A percentile compares a stretch with the other conserved stretches of the same genome.
These are phyloP conservation scores for Sporothrix pallida DNA, from an alignment of 2,329 filamentous ascomycete species.

Conservation along the genomic window DNA sequence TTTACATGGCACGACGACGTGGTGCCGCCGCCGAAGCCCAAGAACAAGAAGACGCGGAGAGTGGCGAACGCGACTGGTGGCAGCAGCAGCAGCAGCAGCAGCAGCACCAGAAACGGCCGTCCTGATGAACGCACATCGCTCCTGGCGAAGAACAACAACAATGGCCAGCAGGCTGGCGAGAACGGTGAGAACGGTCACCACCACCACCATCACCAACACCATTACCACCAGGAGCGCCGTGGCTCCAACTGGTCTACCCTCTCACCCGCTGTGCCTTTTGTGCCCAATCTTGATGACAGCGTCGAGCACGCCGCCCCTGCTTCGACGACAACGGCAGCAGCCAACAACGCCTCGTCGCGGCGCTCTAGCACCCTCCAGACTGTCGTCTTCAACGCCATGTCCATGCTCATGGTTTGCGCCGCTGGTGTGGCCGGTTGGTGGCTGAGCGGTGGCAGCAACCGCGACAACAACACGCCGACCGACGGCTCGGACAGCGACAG, in stretches of 20 bases:
- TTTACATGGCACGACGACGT: slow-evolving; percentile 70
- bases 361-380: slow-evolving; percentile 58
- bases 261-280: slow-evolving; percentile 76
- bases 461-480: slow-evolving; percentile 49
- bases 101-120: background rate
- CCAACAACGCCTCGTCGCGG: slow-evolving; percentile 14
- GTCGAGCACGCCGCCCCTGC: slow-evolving; percentile 2
- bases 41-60: slow-evolving; percentile 42
- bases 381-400: slow-evolving; percentile 73
- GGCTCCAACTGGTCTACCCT: slow-evolving; percentile 66
- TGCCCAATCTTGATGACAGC: slow-evolving; percentile 20
- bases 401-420: slow-evolving; percentile 79
- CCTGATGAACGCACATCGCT: slow-evolving; percentile 61
- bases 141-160: slow-evolving; percentile 32
- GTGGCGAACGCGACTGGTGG: slow-evolving; percentile 34
- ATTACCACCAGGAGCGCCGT: slow-evolving; percentile 51
- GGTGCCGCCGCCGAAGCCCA: slow-evolving; percentile 50
- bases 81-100: slow-evolving; percentile 39
- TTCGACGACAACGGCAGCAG: background rate
- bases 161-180: slow-evolving; percentile 41
- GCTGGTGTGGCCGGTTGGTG: slow-evolving; percentile 89
- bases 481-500: slow-evolving; percentile 38
- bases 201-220: slow-evolving; percentile 49
- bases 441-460: slow-evolving; percentile 61
- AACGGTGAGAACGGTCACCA: background rate